Evolutionary conservation across 345 rosid genomes (phyloP), one percentile per base, ranked within the genome.

Genomic region (Eucalyptus brandiana): DNA sequence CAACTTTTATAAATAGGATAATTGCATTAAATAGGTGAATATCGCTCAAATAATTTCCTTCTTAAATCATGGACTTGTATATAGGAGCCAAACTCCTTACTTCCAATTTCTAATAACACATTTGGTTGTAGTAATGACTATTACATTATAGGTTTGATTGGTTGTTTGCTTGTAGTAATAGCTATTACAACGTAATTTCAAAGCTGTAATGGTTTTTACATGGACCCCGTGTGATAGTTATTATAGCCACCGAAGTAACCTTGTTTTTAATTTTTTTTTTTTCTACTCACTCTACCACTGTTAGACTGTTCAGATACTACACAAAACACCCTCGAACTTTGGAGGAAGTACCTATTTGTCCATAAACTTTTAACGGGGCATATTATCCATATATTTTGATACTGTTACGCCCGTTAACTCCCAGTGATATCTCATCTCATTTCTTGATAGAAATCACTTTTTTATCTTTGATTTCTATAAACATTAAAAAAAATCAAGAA

Each of bases 401-500:
- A 5, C 0, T 0, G 2, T 58, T 53, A 18, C 56, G 9, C 56
- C 10, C 0, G 9, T 53, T 1, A 0, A 53, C 24, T 53, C 24
- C 56, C 23, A 0, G 15, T 0, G 14, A 24, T 58, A 58, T 58
- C 9, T 10, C 28, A 58, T 58, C 65, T 58, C 65, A 58, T 24
- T 58, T 54, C 0, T 58, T 10, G 12, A 58, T 58, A 58, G 65
- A 9, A 56, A 58, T 58, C 65, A 24, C 14, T 2, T 58, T 56
- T 58, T 58, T 26, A 58, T 58, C n/a, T 26, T 58, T 24, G 65
- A 58, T 11, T 58, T 58, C n/a, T 58, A 12, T 58, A 58, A 58
- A 58, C 65, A 58, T 58, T 24, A 56, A 58, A 53, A 19, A 54
- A 56, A 24, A 23, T 56, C 12, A 10, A 56, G 30, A 56, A 58